These are phyloP conservation scores for Mucuna pruriens DNA, from an alignment of 306 rosid species.

Conservation along the genomic window DNA sequence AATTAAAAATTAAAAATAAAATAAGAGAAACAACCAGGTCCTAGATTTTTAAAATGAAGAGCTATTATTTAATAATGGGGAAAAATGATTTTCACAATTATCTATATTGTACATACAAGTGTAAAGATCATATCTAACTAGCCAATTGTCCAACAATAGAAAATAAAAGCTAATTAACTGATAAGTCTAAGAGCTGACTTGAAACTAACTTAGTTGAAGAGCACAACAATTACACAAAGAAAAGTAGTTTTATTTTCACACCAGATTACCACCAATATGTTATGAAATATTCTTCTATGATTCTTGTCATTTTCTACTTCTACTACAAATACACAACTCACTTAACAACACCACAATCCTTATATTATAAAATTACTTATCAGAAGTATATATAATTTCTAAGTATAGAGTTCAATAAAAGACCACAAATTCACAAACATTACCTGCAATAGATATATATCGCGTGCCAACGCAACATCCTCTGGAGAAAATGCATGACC, in stretches of 20 bases:
- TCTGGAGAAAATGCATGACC: conserved; percentile 97
- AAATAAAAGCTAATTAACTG: neutral
- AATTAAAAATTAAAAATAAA: too few species aligned
- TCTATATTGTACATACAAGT: neutral
- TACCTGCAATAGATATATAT: conserved; percentile 93
- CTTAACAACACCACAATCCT: neutral
- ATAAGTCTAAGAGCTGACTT: neutral
- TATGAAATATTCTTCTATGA: neutral
- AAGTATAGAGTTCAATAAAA: conserved; percentile 12
- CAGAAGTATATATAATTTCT: conserved; percentile 11
- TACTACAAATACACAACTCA: neutral
- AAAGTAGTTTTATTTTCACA: neutral
- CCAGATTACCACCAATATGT: neutral
- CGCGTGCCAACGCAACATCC: conserved; percentile 82
- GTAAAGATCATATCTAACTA: neutral
- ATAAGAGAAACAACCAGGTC: too few species aligned
- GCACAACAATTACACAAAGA: neutral
- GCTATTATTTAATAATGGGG: neutral
- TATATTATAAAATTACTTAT: neutral
- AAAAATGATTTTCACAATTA: neutral
- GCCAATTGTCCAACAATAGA: neutral
- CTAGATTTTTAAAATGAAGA: neutral
- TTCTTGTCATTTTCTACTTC: neutral
- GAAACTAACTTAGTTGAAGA: neutral
- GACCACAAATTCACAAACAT: neutral